These are phyloP conservation scores for Cryptosporidium bovis DNA, from an alignment of 169 alveolate genomes.

Conservation along the genomic window DNA sequence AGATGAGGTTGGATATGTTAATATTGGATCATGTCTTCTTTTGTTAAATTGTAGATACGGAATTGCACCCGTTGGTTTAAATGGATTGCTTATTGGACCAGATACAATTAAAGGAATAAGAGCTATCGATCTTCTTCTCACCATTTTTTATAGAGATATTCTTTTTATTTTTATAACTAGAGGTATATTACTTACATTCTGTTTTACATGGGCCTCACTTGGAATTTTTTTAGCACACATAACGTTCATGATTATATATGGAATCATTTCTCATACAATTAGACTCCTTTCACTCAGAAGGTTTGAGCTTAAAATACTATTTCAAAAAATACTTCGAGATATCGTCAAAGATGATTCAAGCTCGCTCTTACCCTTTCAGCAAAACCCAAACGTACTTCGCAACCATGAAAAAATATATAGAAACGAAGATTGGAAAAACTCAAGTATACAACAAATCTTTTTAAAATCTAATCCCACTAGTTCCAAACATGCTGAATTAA, in stretches of 20 bases:
- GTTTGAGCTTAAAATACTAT: slow-evolving; percentile 72
- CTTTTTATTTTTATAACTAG: slow-evolving; percentile 59
- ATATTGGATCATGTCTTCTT: slow-evolving; percentile 53
- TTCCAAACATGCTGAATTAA: slow-evolving; percentile 7
- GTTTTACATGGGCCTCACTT: slow-evolving; percentile 75
- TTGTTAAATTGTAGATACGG: slow-evolving; percentile 73
- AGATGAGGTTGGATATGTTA: slow-evolving; percentile 63
- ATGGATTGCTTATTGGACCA: slow-evolving; percentile 77
- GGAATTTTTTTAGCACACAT: slow-evolving; percentile 75
- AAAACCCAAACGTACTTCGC: not conserved
- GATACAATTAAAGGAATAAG: slow-evolving; percentile 76
- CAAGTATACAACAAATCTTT: slow-evolving; percentile 2
- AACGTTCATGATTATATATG: slow-evolving; percentile 50
- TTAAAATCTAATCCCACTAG: slow-evolving; percentile 2
- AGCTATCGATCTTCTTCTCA: slow-evolving; percentile 55
- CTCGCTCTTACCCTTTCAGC: not conserved
- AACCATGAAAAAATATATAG: slow-evolving; percentile 7
- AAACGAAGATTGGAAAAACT: slow-evolving; percentile 52
- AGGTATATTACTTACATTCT: slow-evolving; percentile 66
- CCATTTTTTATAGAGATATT: slow-evolving; percentile 68
- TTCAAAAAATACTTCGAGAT: slow-evolving; percentile 59
- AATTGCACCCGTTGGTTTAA: slow-evolving; percentile 75
- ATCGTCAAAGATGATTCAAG: slow-evolving; percentile 50
- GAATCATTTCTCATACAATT: slow-evolving; percentile 65
- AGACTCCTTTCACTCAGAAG: slow-evolving; percentile 76